Percentiles rank a stretch among this genome's conserved stretches.
Evolutionary conservation across 371 early-diverging fungal genomes (phyloP).

Genomic region (Circinella minor): DNA sequence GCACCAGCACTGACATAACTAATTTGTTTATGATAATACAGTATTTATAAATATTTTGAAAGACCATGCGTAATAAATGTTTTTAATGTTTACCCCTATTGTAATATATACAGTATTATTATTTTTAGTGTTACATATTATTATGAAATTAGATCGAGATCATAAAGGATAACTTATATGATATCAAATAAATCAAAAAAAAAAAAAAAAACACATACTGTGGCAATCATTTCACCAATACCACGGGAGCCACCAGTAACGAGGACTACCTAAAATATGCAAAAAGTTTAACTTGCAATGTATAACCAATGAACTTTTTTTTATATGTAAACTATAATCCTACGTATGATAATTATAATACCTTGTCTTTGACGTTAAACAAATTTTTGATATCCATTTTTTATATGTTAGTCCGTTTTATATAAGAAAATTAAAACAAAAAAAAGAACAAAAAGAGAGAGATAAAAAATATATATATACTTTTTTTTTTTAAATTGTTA

Average conservation of each 20-base stretch:
- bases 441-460: slow-evolving; percentile 2
- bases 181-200: slow-evolving; percentile 5
- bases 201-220: slow-evolving; percentile 21
- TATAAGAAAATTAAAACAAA: slow-evolving; percentile 2
- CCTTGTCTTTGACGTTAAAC: slow-evolving; percentile 84
- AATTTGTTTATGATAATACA: too few relatives aligned
- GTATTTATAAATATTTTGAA: too few relatives aligned
- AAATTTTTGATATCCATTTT: slow-evolving; percentile 63
- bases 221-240: slow-evolving; percentile 68
- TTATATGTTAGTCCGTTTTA: background rate
- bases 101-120: too few relatives aligned
- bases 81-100: slow-evolving; percentile 36
- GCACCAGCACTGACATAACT: slow-evolving; percentile 74
- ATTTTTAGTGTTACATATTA: too few relatives aligned
- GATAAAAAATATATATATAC: background rate
- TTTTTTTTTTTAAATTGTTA: background rate
- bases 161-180: background rate
- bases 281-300: too few relatives aligned
- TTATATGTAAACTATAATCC: too few relatives aligned
- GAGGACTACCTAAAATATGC: slow-evolving; percentile 60
- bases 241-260: slow-evolving; percentile 90
- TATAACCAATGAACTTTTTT: too few relatives aligned
- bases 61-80: too few relatives aligned
- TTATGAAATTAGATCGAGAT: background rate
- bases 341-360: background rate